Evolutionary conservation across 2,329 filamentous ascomycete genomes (phyloP).

Genomic region (Epicoccum sorghinum): DNA sequence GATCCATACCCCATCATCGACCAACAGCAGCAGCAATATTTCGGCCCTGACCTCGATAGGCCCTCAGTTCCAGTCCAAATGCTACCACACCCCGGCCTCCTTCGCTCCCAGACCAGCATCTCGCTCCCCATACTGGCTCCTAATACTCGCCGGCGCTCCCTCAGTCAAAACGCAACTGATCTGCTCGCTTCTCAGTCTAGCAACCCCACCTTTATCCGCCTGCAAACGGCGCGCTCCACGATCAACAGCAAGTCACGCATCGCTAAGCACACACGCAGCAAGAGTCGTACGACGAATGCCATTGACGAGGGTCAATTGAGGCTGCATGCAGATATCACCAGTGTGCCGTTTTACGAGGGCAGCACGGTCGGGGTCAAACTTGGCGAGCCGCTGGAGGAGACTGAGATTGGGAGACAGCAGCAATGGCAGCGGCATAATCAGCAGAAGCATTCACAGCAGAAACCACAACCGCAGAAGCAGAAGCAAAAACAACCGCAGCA

Average conservation of each 20-base stretch:
- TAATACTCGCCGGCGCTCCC: slow-evolving; percentile 35
- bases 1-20: slow-evolving; percentile 23
- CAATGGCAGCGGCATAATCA: no score
- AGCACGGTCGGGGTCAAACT: slow-evolving; percentile 21
- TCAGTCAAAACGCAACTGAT: slow-evolving; percentile 33
- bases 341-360: slow-evolving; percentile 7
- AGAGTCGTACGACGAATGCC: not conserved
- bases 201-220: slow-evolving; percentile 33
- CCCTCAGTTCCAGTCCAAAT: not conserved
- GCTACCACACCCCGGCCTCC: slow-evolving; percentile 7
- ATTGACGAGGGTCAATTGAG: not conserved
- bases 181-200: slow-evolving; percentile 6
- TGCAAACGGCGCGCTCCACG: slow-evolving; percentile 22
- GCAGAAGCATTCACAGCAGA: no score
- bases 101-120: slow-evolving; percentile 14
- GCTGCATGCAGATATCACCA: not conserved
- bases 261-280: not conserved
- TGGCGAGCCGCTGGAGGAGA: slow-evolving; percentile 17
- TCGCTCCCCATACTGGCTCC: slow-evolving; percentile 6
- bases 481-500: not conserved
- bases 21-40: slow-evolving; percentile 11
- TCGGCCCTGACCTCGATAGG: not conserved
- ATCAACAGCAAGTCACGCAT: slow-evolving; percentile 11
- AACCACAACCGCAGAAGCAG: no score
- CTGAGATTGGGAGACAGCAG: no score